Evolutionary conservation across 331 rosid species (phyloP).

Genomic region (Arachis monticola): DNA sequence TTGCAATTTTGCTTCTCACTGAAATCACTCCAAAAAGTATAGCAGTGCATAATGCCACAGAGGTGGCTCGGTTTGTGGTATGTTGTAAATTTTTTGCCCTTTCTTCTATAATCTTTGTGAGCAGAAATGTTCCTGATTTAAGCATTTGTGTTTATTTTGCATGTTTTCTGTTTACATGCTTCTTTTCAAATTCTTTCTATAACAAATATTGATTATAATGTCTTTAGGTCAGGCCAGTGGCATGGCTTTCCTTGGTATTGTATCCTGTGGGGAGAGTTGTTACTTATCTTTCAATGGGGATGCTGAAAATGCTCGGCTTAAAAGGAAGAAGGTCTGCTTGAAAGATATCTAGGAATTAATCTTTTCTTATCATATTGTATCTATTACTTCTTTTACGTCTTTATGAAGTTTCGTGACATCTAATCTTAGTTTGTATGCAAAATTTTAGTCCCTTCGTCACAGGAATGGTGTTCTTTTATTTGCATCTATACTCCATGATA

Average conservation of each 20-base stretch:
- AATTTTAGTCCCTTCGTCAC: slow-evolving; percentile 29
- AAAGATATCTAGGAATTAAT: slow-evolving; percentile 37
- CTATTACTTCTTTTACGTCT: background rate
- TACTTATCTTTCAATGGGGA: slow-evolving; percentile 96
- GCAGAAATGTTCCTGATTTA: slow-evolving; percentile 17
- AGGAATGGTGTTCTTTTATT: slow-evolving; percentile 15
- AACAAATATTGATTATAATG: slow-evolving; percentile 44
- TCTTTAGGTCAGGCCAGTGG: slow-evolving; percentile 98
- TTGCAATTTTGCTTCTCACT: slow-evolving; percentile 96
- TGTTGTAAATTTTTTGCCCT: slow-evolving; percentile 35
- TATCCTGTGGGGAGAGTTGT: slow-evolving; percentile 96
- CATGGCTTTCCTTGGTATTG: slow-evolving; percentile 95
- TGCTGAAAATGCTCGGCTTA: slow-evolving; percentile 88
- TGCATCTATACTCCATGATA: slow-evolving; percentile 14
- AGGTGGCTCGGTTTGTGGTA: slow-evolving; percentile 98
- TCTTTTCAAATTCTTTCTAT: slow-evolving; percentile 34
- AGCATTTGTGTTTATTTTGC: slow-evolving; percentile 31
- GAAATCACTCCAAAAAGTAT: slow-evolving; percentile 98
- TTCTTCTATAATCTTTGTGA: slow-evolving; percentile 18
- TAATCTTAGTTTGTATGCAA: slow-evolving; percentile 28
- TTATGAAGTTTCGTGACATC: slow-evolving; percentile 5
- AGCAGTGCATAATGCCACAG: slow-evolving; percentile 96
- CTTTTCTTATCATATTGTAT: slow-evolving; percentile 20
- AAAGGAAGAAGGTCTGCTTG: slow-evolving; percentile 87
- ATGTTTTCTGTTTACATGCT: slow-evolving; percentile 18